A percentile compares a stretch with the other conserved stretches of the same genome.
Evolutionary conservation across 306 rosid genomes (phyloP).

Genomic region (Trichosanthes cucumerina): DNA sequence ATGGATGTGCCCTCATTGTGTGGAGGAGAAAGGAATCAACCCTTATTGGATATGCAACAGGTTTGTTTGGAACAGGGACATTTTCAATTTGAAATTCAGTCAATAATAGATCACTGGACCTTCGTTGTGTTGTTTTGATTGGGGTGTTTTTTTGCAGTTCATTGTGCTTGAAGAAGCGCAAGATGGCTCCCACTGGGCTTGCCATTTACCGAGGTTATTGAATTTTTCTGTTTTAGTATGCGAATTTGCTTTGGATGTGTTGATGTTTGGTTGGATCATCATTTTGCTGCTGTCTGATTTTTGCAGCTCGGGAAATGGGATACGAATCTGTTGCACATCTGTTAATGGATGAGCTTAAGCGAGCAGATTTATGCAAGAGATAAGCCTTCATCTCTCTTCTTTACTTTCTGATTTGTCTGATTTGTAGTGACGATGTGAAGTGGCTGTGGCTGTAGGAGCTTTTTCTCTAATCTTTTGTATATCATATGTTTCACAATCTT

Average conservation of each 20-base stretch:
- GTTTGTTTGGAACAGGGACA: conserved; percentile 15
- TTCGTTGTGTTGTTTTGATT: not conserved
- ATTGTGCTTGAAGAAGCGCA: conserved; percentile 46
- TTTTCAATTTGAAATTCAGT: not conserved
- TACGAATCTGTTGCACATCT: conserved; percentile 64
- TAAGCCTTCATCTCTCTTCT: not conserved
- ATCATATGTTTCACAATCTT: not conserved
- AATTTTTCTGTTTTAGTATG: not conserved
- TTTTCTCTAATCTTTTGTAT: not conserved
- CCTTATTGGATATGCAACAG: conserved; percentile 82
- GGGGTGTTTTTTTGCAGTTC: conserved; percentile 29
- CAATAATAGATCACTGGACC: not conserved
- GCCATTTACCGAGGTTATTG: conserved; percentile 50
- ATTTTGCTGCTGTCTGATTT: not conserved
- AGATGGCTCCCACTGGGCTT: conserved; percentile 56
- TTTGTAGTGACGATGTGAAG: not conserved
- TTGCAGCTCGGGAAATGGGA: conserved; percentile 47
- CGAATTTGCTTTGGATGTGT: not conserved
- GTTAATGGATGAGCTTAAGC: conserved; percentile 53
- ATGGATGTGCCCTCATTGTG: conserved; percentile 86
- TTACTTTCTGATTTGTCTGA: not conserved
- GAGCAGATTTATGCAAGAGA: conserved; percentile 16
- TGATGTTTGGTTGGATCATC: not conserved
- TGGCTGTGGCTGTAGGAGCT: not conserved
- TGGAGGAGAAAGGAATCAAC: conserved; percentile 44